phyloP scores from a whole-genome alignment of 257 asterid genomes.

The Solanum chiquidenum region DNA sequence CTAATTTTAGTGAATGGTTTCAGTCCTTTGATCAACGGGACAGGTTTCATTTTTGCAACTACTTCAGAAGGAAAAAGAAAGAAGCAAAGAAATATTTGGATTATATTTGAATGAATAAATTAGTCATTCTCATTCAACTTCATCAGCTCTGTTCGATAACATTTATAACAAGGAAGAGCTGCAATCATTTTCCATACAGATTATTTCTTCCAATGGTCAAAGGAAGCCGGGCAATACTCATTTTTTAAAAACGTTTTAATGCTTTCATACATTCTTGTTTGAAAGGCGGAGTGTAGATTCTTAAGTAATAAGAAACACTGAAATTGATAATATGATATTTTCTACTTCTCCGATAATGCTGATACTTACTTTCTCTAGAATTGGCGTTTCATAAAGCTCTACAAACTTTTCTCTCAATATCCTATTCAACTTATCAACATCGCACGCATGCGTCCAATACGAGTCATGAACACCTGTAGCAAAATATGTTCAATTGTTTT shows the following conservation, averaged over 20 bases:
- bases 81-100: background rate
- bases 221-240: background rate
- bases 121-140: background rate
- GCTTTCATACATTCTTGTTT: background rate
- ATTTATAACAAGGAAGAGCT: background rate
- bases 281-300: background rate
- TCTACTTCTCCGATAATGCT: background rate
- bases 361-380: slow-evolving; percentile 71
- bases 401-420: slow-evolving; percentile 80
- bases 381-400: slow-evolving; percentile 71
- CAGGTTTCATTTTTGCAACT: background rate
- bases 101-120: background rate
- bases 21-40: background rate
- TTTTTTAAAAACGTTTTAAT: background rate
- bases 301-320: background rate
- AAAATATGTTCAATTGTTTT: background rate
- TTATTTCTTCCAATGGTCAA: background rate
- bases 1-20: background rate
- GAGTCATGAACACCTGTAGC: slow-evolving; percentile 96
- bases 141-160: background rate
- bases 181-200: background rate
- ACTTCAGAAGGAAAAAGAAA: background rate
- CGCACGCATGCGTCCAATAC: slow-evolving; percentile 96
- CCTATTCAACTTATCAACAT: slow-evolving; percentile 71
- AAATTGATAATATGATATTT: background rate